Conservation (phyloP, 352 stramenopile genomes). For the Blastocystis sp. region DNA sequence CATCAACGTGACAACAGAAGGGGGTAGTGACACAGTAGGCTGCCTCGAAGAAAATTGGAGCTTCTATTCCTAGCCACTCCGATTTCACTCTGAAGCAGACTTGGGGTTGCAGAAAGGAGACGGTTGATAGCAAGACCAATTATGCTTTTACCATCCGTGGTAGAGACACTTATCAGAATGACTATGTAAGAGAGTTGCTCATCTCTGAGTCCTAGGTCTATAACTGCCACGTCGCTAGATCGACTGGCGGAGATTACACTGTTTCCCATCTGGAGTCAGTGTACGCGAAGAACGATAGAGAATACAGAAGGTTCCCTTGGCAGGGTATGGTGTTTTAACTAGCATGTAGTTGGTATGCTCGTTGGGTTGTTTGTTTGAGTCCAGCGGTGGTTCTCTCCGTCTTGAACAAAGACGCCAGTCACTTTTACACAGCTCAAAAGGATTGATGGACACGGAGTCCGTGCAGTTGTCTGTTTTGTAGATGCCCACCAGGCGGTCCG, state of each 20-base stretch:
- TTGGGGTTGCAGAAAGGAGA: conserved; percentile 33
- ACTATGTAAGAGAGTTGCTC: conserved; percentile 6
- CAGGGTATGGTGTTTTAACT: conserved; percentile 38
- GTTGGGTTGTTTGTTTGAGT: not conserved
- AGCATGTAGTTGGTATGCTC: not conserved
- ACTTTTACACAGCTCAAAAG: conserved; percentile 72
- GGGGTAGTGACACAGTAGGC: not conserved
- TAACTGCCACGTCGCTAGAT: not conserved
- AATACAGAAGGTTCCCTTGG: conserved; percentile 17
- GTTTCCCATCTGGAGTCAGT: not conserved
- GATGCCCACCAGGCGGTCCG: conserved; percentile 95
- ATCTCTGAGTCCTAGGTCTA: conserved; percentile 19
- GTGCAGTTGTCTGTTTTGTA: conserved; percentile 99
- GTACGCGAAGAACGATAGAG: not conserved
- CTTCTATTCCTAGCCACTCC: too few relatives aligned
- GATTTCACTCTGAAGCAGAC: not conserved
- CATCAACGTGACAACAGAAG: not conserved
- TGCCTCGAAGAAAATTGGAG: not conserved
- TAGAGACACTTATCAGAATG: not conserved
- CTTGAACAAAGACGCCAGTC: conserved; percentile 31
- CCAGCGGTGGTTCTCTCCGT: not conserved
- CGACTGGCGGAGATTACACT: conserved; percentile 1
- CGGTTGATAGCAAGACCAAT: not conserved
- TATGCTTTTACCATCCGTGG: conserved; percentile 39
- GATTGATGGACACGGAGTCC: conserved; percentile 98